Percentiles rank a stretch among this genome's conserved stretches.
These are phyloP conservation scores for Fusarium sp. DNA, from an alignment of 2,329 filamentous ascomycete species.

Conservation along the genomic window DNA sequence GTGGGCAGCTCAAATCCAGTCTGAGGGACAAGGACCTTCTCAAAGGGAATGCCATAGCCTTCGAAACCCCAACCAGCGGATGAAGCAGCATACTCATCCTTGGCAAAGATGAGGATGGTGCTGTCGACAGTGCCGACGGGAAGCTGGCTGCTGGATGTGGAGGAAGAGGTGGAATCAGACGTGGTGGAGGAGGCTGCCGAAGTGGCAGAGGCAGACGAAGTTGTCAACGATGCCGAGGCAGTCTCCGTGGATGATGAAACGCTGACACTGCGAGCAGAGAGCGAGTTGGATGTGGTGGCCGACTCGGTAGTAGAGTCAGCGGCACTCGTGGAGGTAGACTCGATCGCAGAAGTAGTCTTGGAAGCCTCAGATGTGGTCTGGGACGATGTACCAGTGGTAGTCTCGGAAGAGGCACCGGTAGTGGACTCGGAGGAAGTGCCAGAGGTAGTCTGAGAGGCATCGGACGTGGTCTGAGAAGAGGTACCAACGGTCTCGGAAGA, in stretches of 20 bases:
- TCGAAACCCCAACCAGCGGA: constrained; percentile 16
- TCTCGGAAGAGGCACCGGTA: neutral
- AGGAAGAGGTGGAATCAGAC: neutral
- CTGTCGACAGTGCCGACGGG: neutral
- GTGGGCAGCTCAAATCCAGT: constrained; percentile 14
- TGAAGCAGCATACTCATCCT: constrained; percentile 5
- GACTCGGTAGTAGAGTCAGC: neutral
- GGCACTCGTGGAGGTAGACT: neutral
- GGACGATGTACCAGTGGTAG: neutral
- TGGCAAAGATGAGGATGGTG: neutral
- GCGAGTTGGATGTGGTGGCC: neutral
- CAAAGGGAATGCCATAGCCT: constrained; percentile 29
- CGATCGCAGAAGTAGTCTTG: neutral
- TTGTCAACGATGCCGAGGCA: neutral
- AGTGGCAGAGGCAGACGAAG: neutral
- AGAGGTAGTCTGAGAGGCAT: neutral
- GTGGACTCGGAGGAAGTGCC: neutral
- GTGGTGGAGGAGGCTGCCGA: neutral
- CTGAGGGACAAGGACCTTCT: constrained; percentile 20
- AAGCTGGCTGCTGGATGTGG: constrained; percentile 1
- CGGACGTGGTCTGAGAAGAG: neutral
- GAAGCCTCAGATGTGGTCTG: neutral
- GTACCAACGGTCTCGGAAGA: neutral
- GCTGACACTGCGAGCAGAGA: neutral
- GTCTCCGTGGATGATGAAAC: neutral